Base-by-base conservation (phyloP, 805 yeast species). In the Candida pseudoglaebosa region DNA sequence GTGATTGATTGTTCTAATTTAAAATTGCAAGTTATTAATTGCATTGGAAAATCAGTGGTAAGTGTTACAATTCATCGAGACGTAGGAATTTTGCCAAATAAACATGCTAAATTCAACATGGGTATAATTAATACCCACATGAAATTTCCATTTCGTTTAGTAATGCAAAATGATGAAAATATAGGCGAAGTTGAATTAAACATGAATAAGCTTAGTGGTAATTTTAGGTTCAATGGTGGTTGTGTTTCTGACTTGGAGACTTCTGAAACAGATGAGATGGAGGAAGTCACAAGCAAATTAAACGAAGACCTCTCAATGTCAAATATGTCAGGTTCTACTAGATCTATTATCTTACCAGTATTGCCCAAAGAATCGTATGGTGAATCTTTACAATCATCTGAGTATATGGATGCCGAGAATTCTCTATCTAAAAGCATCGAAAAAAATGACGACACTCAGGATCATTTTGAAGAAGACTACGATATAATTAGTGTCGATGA, bases 401-500 rank as follows among this genome's bases (percentile, higher is more conserved):
- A 50, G 38, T 49, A 47, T 36, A 19, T 47, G 14, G 58, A 56
- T 51, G 59, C 60, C 8, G 42, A 36, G 19, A 41, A 49, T 5
- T 44, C 43, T n/a, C 21, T 42, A 9, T 28, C 34, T 13, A 40
- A 41, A 21, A 14, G 31, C 32, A 36, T 26, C 13, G 32, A 28
- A 7, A 30, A 16, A 18, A 32, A 42, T 14, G 41, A 29, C 14
- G 41, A 32, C 2, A 47, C 36, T 16, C 48, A 41, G 10, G 45
- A 32, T 13, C 49, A 45, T 14, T 53, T 45, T 17, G 50, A 47
- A 5, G 67, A 61, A 13, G 67, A 59, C 36, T 61, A 57, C 32
- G 69, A 64, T 38, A 51, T 64, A 32, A 57, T 65, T 28, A 59
- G 65, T 40, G 53, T 51, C 30, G 57, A 50, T 20, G 65, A 57